Evolutionary conservation across 495 filamentous ascomycete species (phyloP), one percentile per base, ranked within the genome.

Genomic region (Tuber umbilicatum): DNA sequence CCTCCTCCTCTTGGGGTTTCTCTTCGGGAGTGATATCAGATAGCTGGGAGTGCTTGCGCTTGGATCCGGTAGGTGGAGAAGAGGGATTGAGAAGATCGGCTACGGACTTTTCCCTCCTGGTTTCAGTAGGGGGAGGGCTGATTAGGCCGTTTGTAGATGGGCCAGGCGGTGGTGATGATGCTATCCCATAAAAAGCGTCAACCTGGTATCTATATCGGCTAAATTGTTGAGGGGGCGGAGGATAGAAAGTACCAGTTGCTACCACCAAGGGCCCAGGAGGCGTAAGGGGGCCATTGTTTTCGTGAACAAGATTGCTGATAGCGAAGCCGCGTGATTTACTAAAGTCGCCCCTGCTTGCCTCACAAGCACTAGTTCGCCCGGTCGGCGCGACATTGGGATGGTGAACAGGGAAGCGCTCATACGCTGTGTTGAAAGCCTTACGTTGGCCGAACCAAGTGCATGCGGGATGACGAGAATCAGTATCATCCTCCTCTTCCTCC

Each of bases 321-420:
- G 78, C 76, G 47, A 80, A 80, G 31, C 78, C 77, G 68, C 78
- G 78, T 35, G 78, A 80, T 74, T 80, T 80, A 27, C 75, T 79
- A 45, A 79, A 79, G 70, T 79, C 77, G 41, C 76, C 71, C 68
- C 78, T 79, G 9, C 75, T 50, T 43, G 72, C 69, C 64, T 74
- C 77, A 38, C 72, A 72, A 35, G 69, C 77, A 40, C 76, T 78
- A 50, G 72, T 74, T 67, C 75, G 73, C 72, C 73, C 31, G 1
- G 27, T 5, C 55, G 55, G 55, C 14, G 27, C 10, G 55, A 35
- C 55, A 35, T 64, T 35, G 27, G 55, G 55, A 4, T 64, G 55
- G 27, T 64, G 27, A 64, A 64, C 55, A 64, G 55, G 55, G 55
- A 35, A 64, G 4, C 55, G 55, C 55, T 64, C 55, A 17, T 35